A percentile compares a stretch with the other conserved stretches of the same genome.
These are phyloP conservation scores for Diaporthe helianthi DNA, from an alignment of 2,329 filamentous ascomycete genomes.

Conservation along the genomic window DNA sequence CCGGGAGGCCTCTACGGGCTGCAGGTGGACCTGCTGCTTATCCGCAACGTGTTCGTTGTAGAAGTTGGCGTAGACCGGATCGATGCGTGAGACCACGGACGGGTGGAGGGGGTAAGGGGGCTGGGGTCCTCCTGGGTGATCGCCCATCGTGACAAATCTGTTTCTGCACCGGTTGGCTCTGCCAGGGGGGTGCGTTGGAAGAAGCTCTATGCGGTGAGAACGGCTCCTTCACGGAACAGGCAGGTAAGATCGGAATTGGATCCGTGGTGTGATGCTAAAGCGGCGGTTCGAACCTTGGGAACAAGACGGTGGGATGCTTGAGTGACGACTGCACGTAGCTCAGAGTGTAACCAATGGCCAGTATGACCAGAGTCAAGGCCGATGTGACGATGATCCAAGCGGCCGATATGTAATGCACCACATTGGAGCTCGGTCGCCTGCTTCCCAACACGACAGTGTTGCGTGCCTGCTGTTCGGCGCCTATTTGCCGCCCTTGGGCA, in stretches of 20 bases:
- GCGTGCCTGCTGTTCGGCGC: neutral
- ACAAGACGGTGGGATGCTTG: neutral
- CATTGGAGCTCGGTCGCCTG: neutral
- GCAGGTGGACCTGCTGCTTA: slow-evolving; percentile 61
- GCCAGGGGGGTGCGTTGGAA: neutral
- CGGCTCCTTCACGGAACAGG: neutral
- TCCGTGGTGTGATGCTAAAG: neutral
- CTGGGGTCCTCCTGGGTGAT: slow-evolving; percentile 16
- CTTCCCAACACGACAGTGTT: neutral
- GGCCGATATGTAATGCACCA: neutral
- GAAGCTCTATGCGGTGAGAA: neutral
- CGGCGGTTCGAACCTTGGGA: neutral
- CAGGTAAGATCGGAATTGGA: neutral
- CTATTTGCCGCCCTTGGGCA: slow-evolving; percentile 7
- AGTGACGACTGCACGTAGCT: neutral
- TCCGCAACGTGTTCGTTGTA: slow-evolving; percentile 59
- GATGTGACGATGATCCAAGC: slow-evolving; percentile 3
- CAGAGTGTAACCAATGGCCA: slow-evolving; percentile 13
- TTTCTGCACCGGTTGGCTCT: neutral
- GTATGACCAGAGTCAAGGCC: neutral
- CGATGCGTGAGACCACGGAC: slow-evolving; percentile 52
- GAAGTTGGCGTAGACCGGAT: slow-evolving; percentile 59
- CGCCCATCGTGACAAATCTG: slow-evolving; percentile 15
- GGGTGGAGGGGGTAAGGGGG: slow-evolving; percentile 54
- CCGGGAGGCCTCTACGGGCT: slow-evolving; percentile 59